phyloP scores from a whole-genome alignment of 2,329 filamentous ascomycete genomes.

The Alternaria ethzedia region DNA sequence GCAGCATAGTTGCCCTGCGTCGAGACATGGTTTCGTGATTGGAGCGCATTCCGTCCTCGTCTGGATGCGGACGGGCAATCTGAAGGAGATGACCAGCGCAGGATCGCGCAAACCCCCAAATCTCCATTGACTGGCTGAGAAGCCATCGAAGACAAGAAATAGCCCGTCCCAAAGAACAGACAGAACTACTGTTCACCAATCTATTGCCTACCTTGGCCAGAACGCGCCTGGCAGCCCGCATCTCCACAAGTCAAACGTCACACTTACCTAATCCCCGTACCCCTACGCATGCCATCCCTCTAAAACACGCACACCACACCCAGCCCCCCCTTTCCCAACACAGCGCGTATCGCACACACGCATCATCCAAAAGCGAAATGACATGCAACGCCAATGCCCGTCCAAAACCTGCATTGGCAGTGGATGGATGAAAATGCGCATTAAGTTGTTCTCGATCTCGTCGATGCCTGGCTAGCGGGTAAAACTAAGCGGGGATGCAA shows the following conservation, averaged over 20 bases:
- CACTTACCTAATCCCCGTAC: conserved; percentile 1
- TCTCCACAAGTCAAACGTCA: conserved; percentile 9
- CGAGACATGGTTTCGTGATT: background rate
- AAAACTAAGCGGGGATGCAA: background rate
- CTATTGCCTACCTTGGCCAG: background rate
- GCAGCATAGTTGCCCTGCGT: background rate
- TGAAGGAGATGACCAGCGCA: background rate
- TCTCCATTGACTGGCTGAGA: background rate
- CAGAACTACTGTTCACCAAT: conserved; percentile 4
- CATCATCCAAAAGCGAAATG: background rate
- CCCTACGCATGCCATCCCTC: background rate
- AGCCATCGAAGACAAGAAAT: background rate
- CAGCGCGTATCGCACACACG: background rate
- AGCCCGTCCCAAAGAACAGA: background rate
- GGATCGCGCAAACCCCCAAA: background rate
- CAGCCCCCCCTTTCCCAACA: background rate
- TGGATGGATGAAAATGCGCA: background rate
- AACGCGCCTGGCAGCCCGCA: background rate
- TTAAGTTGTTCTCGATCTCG: background rate
- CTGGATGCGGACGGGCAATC: background rate
- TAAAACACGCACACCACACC: background rate
- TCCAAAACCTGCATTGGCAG: background rate
- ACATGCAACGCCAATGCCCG: background rate
- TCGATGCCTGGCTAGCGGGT: background rate
- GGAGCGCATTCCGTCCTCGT: background rate